A percentile compares a stretch with the other conserved stretches of the same genome.
phyloP scores from a whole-genome alignment of 2,329 filamentous ascomycete species.

The Chrysoporthe cubensis region DNA sequence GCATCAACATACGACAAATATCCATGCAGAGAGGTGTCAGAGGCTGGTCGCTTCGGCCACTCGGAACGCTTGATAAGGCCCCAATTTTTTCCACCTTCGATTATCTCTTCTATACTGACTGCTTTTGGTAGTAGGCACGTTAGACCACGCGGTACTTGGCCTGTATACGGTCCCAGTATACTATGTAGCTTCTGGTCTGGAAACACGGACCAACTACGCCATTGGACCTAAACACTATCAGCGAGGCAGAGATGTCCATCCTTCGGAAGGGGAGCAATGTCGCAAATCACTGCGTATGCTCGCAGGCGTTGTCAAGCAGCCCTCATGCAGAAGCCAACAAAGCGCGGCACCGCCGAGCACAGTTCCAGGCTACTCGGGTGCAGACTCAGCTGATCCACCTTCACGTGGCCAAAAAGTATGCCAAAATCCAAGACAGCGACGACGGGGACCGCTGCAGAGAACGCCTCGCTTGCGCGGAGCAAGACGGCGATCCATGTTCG shows the following conservation, averaged over 20 bases:
- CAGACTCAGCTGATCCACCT: slow-evolving; percentile 10
- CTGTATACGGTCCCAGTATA: background rate
- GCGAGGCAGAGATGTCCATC: background rate
- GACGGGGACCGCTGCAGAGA: slow-evolving; percentile 6
- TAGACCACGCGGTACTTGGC: background rate
- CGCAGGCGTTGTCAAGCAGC: background rate
- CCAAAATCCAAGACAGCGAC: background rate
- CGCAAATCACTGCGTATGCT: background rate
- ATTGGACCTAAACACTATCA: background rate
- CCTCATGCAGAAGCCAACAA: slow-evolving; percentile 12
- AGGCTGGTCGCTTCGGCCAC: background rate
- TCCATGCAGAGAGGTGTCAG: background rate
- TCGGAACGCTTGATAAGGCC: slow-evolving; percentile 1
- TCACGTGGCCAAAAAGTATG: slow-evolving; percentile 11
- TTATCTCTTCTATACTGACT: background rate
- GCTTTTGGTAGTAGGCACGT: background rate
- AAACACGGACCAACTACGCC: background rate
- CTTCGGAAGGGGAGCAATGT: background rate
- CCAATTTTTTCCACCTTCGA: background rate
- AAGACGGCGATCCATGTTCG: slow-evolving; percentile 11
- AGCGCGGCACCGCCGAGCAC: slow-evolving; percentile 1
- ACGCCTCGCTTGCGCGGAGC: slow-evolving; percentile 7
- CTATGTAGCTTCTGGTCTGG: background rate
- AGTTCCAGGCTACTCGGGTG: background rate
- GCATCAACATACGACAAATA: background rate